phyloP scores from a whole-genome alignment of 257 asterid genomes.

The Coffea canephora region DNA sequence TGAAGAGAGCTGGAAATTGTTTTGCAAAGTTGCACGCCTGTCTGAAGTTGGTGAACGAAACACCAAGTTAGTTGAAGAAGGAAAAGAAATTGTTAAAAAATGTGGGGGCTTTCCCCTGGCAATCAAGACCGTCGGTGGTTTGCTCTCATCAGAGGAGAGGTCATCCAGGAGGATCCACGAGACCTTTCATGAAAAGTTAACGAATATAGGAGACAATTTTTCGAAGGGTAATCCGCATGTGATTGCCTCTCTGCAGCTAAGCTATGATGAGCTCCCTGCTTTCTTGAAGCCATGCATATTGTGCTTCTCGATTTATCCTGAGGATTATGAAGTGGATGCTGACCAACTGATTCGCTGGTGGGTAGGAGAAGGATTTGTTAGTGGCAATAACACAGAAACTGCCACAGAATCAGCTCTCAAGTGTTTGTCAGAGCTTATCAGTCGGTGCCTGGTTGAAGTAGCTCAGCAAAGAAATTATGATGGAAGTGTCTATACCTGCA shows the following conservation, averaged over 20 bases:
- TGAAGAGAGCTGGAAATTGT: conserved; percentile 22
- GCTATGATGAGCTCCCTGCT: conserved; percentile 38
- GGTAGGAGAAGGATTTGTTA: conserved; percentile 34
- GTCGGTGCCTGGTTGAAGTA: conserved; percentile 29
- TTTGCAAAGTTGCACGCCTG: conserved; percentile 20
- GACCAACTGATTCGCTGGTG: conserved; percentile 28
- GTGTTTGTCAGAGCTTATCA: conserved; percentile 23
- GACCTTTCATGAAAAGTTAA: conserved; percentile 17
- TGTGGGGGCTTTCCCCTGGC: conserved; percentile 33
- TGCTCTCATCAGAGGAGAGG: conserved; percentile 13
- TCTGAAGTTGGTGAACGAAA: conserved; percentile 3
- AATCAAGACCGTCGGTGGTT: conserved; percentile 31
- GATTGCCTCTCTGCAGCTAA: conserved; percentile 28
- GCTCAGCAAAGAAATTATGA: conserved; percentile 18
- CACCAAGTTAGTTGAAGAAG: conserved; percentile 9
- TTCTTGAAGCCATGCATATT: conserved; percentile 23
- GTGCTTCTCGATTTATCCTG: conserved; percentile 31
- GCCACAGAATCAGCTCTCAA: conserved; percentile 20
- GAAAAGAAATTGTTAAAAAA: conserved; percentile 21
- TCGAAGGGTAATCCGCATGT: conserved; percentile 9
- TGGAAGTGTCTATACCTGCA: conserved; percentile 27
- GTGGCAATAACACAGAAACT: conserved; percentile 14
- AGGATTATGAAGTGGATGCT: conserved; percentile 25
- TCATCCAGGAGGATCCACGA: conserved; percentile 2
- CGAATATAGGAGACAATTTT: neutral